Conservation (phyloP, 352 stramenopile genomes). For the Pythium sukuiense region DNA sequence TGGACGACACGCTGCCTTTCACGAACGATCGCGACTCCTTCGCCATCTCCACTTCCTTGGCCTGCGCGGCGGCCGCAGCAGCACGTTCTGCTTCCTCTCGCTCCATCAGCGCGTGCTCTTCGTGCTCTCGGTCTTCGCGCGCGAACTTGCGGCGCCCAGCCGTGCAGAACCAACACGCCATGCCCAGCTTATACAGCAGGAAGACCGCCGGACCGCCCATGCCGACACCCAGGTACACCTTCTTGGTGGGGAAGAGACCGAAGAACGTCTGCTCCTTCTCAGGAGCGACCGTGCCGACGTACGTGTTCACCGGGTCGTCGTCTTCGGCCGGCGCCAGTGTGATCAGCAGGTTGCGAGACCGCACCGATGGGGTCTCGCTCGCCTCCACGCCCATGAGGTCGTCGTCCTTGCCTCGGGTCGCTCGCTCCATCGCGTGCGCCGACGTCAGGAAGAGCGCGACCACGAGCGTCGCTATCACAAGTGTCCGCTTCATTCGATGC, state of each 20-base stretch:
- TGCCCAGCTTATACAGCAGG: constrained; percentile 29
- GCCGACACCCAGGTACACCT: constrained; percentile 22
- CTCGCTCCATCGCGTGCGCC: neutral
- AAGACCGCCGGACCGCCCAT: constrained; percentile 24
- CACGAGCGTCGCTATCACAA: constrained; percentile 9
- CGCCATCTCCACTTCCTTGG: constrained; percentile 10
- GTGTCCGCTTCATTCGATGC: constrained; percentile 7
- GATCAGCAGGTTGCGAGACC: constrained; percentile 12
- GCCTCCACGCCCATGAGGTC: neutral
- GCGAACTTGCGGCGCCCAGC: constrained; percentile 27
- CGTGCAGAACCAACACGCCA: constrained; percentile 31
- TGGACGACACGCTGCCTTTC: constrained; percentile 19
- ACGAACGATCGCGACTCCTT: constrained; percentile 3
- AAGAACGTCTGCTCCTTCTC: constrained; percentile 28
- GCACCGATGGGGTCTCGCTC: constrained; percentile 1
- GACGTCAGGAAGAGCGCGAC: constrained; percentile 15
- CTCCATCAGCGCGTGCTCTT: constrained; percentile 19
- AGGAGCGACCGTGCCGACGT: constrained; percentile 26
- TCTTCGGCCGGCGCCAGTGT: constrained; percentile 8
- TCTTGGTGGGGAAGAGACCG: constrained; percentile 31
- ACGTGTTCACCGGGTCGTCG: constrained; percentile 13
- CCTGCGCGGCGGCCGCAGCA: neutral
- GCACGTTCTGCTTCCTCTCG: constrained; percentile 24
- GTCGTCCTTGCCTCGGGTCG: neutral
- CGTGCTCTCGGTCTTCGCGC: constrained; percentile 21